Evolutionary conservation across 768 basidiomycete species (phyloP).

Genomic region (Dendrothele bispora): DNA sequence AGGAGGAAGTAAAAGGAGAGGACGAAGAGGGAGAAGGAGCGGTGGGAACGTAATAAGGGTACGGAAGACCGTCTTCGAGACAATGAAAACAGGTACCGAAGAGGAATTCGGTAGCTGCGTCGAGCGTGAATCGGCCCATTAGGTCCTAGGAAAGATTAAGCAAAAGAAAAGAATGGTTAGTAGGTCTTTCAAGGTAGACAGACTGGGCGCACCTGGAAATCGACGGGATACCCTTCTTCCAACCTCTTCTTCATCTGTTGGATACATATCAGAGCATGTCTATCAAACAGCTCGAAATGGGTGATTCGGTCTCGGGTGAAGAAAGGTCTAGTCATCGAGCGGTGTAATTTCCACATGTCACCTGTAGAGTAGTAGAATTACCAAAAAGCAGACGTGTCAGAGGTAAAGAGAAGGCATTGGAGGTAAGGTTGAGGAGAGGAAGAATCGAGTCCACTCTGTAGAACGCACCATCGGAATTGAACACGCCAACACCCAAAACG

Average conservation of each 20-base stretch:
- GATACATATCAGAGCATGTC: conserved; percentile 47
- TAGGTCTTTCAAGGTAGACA: too few relatives aligned
- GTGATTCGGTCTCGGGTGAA: conserved; percentile 60
- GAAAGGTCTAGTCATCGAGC: conserved; percentile 63
- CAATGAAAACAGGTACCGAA: conserved; percentile 59
- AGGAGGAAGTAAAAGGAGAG: conserved; percentile 22
- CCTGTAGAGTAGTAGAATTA: too few relatives aligned
- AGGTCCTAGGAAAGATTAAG: conserved; percentile 38
- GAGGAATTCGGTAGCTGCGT: conserved; percentile 66
- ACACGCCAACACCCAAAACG: conserved; percentile 64
- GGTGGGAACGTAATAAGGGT: conserved; percentile 40
- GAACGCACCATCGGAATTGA: conserved; percentile 71
- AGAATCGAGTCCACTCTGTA: too few relatives aligned
- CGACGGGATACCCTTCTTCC: conserved; percentile 49
- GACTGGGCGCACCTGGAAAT: conserved; percentile 55
- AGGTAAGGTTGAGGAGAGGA: too few relatives aligned
- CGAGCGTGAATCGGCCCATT: conserved; percentile 63
- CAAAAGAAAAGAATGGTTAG: conserved; percentile 7
- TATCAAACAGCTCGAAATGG: conserved; percentile 62
- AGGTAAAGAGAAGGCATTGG: too few relatives aligned
- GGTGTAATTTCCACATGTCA: conserved; percentile 47
- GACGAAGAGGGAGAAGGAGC: conserved; percentile 7
- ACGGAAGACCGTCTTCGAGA: conserved; percentile 51
- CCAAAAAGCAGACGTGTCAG: too few relatives aligned
- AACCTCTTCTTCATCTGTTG: conserved; percentile 47